These are phyloP conservation scores for Colletotrichum plurivorum DNA, from an alignment of 2,329 filamentous ascomycete genomes.

Conservation along the genomic window DNA sequence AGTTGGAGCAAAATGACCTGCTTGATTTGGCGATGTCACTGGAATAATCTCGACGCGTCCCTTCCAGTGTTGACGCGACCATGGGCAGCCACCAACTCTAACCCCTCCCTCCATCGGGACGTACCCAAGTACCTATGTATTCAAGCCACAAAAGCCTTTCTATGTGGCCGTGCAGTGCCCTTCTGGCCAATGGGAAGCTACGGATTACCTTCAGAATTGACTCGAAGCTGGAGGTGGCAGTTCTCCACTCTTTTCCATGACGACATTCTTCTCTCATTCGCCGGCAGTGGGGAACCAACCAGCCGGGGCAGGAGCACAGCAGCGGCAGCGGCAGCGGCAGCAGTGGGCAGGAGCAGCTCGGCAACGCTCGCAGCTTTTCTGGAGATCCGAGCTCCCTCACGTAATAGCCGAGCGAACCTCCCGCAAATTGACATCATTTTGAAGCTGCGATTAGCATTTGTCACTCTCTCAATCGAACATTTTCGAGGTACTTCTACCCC, in stretches of 20 bases:
- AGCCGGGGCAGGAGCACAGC: too few relatives aligned
- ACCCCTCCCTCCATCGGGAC: constrained; percentile 2
- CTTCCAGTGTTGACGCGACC: constrained; percentile 14
- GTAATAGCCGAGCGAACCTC: constrained; percentile 39
- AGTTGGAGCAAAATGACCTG: too few relatives aligned
- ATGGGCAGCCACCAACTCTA: background rate
- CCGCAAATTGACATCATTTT: constrained; percentile 38
- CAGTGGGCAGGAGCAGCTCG: constrained; percentile 25
- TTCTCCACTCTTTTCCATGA: constrained; percentile 34
- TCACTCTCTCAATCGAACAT: constrained; percentile 41
- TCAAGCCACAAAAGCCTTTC: background rate
- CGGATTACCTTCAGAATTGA: constrained; percentile 3
- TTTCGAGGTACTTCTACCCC: constrained; percentile 23
- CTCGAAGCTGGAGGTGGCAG: constrained; percentile 15
- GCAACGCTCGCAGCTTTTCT: constrained; percentile 34
- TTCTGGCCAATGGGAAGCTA: background rate
- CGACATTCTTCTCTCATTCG: constrained; percentile 36
- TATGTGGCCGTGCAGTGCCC: rapidly evolving
- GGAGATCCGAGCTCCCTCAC: constrained; percentile 40
- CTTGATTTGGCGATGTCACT: background rate
- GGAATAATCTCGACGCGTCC: constrained; percentile 16
- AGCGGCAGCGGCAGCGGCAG: background rate
- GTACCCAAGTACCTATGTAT: too few relatives aligned
- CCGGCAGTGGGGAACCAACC: background rate
- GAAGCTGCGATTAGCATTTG: constrained; percentile 20